A percentile compares a stretch with the other conserved stretches of the same genome.
phyloP scores from a whole-genome alignment of 164 flowering plant species.

The Annona cherimola region DNA sequence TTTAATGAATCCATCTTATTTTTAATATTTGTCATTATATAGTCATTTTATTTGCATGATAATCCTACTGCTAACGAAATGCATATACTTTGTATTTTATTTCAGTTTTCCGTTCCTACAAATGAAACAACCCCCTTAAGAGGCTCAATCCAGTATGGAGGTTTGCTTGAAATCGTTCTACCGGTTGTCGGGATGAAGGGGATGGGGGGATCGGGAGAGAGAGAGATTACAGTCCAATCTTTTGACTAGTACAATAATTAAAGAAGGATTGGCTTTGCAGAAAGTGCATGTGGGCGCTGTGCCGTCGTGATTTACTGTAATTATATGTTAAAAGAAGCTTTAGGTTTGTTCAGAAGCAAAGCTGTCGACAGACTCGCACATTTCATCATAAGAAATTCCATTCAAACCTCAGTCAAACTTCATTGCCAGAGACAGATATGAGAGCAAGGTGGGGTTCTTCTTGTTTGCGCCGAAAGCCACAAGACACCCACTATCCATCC shows the following conservation, averaged over 20 bases:
- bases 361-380: neutral
- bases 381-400: conserved; percentile 1
- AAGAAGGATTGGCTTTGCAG: conserved; percentile 17
- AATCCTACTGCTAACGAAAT: too few relatives aligned
- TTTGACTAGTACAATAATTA: conserved; percentile 22
- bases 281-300: conserved; percentile 17
- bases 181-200: too few relatives aligned
- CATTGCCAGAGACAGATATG: neutral
- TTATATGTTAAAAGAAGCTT: conserved; percentile 8
- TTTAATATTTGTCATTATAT: too few relatives aligned
- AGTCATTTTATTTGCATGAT: too few relatives aligned
- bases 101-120: too few relatives aligned
- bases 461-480: conserved; percentile 27
- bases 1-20: too few relatives aligned
- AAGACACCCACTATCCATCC: conserved; percentile 18
- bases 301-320: conserved; percentile 13
- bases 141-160: too few relatives aligned
- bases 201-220: too few relatives aligned
- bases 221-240: conserved; percentile 7
- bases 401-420: conserved; percentile 23
- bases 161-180: too few relatives aligned
- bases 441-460: conserved; percentile 5
- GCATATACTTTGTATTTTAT: too few relatives aligned
- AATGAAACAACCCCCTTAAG: too few relatives aligned
- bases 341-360: neutral